These are phyloP conservation scores for Anacardium occidentale DNA, from an alignment of 345 rosid genomes.

Conservation along the genomic window DNA sequence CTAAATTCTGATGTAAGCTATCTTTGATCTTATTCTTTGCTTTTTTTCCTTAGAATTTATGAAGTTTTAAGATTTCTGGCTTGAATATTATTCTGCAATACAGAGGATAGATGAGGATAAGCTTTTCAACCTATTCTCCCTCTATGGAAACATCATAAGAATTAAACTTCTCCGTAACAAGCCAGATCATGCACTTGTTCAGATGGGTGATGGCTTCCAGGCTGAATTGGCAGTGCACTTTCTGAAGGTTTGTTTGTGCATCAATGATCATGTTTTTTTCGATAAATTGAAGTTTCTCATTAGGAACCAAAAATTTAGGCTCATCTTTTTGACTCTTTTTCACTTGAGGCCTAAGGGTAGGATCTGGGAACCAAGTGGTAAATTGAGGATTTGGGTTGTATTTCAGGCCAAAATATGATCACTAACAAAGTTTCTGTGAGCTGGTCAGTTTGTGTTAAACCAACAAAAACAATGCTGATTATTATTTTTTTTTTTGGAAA, in stretches of 20 bases:
- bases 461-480: neutral
- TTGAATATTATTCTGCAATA: conserved; percentile 20
- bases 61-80: neutral
- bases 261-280: neutral
- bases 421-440: neutral
- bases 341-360: neutral
- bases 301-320: neutral
- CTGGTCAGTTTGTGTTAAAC: neutral
- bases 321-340: neutral
- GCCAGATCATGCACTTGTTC: conserved; percentile 97
- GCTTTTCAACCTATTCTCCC: conserved; percentile 91
- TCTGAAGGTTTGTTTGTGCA: conserved; percentile 59
- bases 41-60: neutral
- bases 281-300: neutral
- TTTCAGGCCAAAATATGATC: neutral
- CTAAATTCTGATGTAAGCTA: conserved; percentile 82
- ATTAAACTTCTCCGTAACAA: conserved; percentile 92
- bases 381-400: neutral
- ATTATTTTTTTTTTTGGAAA: neutral
- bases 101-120: conserved; percentile 92
- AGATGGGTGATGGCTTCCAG: conserved; percentile 99
- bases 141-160: conserved; percentile 92
- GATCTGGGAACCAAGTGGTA: neutral
- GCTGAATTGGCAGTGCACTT: conserved; percentile 96
- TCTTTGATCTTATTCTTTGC: conserved; percentile 1